These are phyloP conservation scores for Stephania yunnanensis DNA, from an alignment of 164 flowering plant genomes.

Conservation along the genomic window DNA sequence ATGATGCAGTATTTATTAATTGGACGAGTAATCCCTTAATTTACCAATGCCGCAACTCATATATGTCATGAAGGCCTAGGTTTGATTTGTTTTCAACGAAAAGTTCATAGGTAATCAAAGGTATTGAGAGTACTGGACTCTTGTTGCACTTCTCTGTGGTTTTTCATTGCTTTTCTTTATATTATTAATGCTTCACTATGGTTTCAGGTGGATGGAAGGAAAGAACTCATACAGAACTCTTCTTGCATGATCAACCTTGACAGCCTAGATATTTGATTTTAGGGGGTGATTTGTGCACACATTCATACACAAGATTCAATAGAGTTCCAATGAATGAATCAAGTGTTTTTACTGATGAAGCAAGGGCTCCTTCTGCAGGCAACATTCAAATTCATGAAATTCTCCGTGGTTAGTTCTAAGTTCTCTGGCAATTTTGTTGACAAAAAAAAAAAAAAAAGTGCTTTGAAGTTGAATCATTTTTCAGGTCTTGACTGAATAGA, in stretches of 20 bases:
- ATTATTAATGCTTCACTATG: not conserved
- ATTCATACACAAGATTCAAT: not conserved
- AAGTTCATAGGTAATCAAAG: too few relatives aligned
- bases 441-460: too few relatives aligned
- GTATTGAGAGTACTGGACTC: too few relatives aligned
- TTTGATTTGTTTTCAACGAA: not conserved
- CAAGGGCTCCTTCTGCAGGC: not conserved
- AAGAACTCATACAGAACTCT: slow-evolving; percentile 59
- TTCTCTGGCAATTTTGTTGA: not conserved
- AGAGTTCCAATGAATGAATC: not conserved
- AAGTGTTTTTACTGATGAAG: not conserved
- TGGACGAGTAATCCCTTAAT: not conserved
- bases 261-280: slow-evolving; percentile 65
- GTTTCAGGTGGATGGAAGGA: slow-evolving; percentile 71
- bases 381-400: not conserved
- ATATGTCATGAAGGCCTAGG: too few relatives aligned
- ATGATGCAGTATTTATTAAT: not conserved
- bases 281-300: not conserved
- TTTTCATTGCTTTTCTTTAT: not conserved
- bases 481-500: too few relatives aligned
- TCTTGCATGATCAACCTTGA: slow-evolving; percentile 49
- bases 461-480: too few relatives aligned
- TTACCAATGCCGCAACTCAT: too few relatives aligned
- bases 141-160: not conserved
- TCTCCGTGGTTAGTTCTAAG: not conserved